A percentile compares a stretch with the other conserved stretches of the same genome.
Evolutionary conservation across 2,329 filamentous ascomycete species (phyloP).

Genomic region (Colletotrichum caudatum): DNA sequence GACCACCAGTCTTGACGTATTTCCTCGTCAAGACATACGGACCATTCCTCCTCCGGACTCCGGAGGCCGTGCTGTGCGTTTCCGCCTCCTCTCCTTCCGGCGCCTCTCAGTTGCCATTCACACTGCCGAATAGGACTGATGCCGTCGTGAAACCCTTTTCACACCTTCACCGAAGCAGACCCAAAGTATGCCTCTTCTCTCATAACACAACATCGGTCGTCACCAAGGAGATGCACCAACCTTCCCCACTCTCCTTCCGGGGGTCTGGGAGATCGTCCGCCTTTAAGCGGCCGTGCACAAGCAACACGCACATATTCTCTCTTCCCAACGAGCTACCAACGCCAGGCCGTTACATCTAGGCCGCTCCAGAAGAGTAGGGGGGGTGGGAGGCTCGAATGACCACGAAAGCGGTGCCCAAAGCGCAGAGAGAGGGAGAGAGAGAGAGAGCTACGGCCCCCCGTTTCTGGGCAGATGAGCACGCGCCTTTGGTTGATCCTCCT

Average conservation of each 20-base stretch:
- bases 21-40: background rate
- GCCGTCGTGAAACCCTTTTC: conserved; percentile 31
- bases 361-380: background rate
- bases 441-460: conserved; percentile 3
- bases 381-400: background rate
- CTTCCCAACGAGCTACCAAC: background rate
- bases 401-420: conserved; percentile 31
- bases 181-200: background rate
- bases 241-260: background rate
- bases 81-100: background rate
- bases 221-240: background rate
- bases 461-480: background rate
- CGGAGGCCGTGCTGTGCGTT: conserved; percentile 13
- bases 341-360: background rate
- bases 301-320: background rate
- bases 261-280: conserved; percentile 1
- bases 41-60: background rate
- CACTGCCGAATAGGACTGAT: conserved; percentile 7
- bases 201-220: background rate
- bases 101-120: conserved; percentile 3
- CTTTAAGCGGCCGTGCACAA: conserved; percentile 5
- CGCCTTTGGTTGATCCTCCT: background rate
- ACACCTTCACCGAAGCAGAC: conserved; percentile 1
- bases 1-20: background rate
- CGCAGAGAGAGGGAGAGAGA: conserved; percentile 4